Conservation (phyloP, 257 asterid genomes). For the Cinchona pubescens region DNA sequence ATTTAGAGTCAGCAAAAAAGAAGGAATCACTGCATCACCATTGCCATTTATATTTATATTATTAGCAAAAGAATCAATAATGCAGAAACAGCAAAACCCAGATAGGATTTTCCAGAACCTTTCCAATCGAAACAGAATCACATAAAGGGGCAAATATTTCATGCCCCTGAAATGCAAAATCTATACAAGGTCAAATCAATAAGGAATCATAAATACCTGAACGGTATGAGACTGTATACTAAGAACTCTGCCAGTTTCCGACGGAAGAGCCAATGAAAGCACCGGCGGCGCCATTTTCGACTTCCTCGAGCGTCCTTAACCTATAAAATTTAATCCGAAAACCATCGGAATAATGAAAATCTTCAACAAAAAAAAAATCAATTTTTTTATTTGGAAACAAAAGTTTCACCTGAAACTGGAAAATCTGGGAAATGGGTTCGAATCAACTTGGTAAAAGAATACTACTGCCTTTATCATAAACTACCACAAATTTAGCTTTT, state of each 20-base stretch:
- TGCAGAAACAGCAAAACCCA: not conserved
- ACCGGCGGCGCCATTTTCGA: slow-evolving; percentile 72
- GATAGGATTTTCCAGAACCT: not conserved
- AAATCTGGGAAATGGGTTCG: slow-evolving; percentile 27
- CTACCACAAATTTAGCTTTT: not conserved
- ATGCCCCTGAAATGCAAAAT: not conserved
- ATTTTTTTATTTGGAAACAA: not conserved
- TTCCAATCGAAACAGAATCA: not conserved
- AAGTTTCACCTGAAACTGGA: slow-evolving; percentile 36
- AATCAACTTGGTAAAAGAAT: slow-evolving; percentile 18
- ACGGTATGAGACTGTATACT: slow-evolving; percentile 97
- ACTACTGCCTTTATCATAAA: slow-evolving; percentile 31
- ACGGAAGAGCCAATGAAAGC: slow-evolving; percentile 79
- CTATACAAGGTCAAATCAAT: not conserved
- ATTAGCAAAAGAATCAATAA: not conserved
- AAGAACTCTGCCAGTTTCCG: slow-evolving; percentile 86
- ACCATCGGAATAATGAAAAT: not conserved
- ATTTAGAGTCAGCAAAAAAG: not conserved
- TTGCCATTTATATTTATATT: too few relatives aligned
- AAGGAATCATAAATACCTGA: slow-evolving; percentile 63
- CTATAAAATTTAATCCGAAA: slow-evolving; percentile 24
- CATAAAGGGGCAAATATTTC: not conserved
- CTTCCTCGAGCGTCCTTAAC: slow-evolving; percentile 34
- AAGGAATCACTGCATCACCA: too few relatives aligned
- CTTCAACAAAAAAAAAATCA: not conserved